phyloP scores from a whole-genome alignment of 1,284 basidiomycete genomes.

The Dichomitus squalens region DNA sequence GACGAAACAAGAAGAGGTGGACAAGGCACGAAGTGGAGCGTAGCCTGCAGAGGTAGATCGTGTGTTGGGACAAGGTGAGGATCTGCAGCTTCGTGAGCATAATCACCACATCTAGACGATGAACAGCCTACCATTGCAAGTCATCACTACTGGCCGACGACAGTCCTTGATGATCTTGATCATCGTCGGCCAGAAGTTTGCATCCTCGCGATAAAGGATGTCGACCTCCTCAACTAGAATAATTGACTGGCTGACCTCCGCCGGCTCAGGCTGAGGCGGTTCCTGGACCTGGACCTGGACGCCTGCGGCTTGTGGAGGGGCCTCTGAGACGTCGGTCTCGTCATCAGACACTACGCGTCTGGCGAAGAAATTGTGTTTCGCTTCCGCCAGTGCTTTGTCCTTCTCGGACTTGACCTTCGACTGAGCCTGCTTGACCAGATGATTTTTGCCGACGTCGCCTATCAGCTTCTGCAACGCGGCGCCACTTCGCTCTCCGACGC shows the following conservation, averaged over 20 bases:
- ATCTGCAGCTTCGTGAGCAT: slow-evolving; percentile 50
- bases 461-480: slow-evolving; percentile 80
- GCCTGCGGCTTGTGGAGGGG: neutral
- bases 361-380: slow-evolving; percentile 17
- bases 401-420: slow-evolving; percentile 18
- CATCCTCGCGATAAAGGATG: slow-evolving; percentile 88
- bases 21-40: slow-evolving; percentile 69
- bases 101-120: slow-evolving; percentile 16
- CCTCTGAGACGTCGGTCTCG: slow-evolving; percentile 4
- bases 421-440: slow-evolving; percentile 60
- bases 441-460: slow-evolving; percentile 93
- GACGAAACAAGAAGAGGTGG: slow-evolving; percentile 59
- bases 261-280: neutral
- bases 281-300: neutral
- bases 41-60: slow-evolving; percentile 79
- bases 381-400: slow-evolving; percentile 1
- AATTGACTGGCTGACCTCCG: slow-evolving; percentile 72
- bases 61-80: slow-evolving; percentile 65
- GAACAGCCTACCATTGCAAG: slow-evolving; percentile 81
- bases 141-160: slow-evolving; percentile 85
- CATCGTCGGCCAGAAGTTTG: slow-evolving; percentile 90
- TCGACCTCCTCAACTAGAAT: slow-evolving; percentile 98
- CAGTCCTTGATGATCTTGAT: slow-evolving; percentile 80
- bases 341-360: slow-evolving; percentile 22
- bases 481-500: slow-evolving; percentile 85